phyloP scores from a whole-genome alignment of 164 flowering plant species.

The Echeveria elegans region DNA sequence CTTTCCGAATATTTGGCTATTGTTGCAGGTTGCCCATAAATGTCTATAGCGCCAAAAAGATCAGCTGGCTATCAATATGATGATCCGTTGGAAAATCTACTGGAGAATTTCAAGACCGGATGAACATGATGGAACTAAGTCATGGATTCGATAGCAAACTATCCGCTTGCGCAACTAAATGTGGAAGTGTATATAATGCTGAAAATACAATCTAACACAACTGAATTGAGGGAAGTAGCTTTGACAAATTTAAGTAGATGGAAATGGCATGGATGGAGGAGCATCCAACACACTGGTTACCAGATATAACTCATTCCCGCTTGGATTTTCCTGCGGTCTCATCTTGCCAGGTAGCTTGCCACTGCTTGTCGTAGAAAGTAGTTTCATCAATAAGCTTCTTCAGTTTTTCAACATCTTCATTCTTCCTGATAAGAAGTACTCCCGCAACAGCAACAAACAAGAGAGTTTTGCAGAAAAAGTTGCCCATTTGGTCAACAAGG shows the following conservation, averaged over 20 bases:
- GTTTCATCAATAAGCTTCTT: slow-evolving; percentile 84
- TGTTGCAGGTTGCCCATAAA: background rate
- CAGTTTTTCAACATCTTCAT: slow-evolving; percentile 76
- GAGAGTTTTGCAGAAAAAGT: slow-evolving; percentile 94
- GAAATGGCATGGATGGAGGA: background rate
- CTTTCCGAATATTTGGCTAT: background rate
- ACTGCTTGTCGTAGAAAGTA: slow-evolving; percentile 94
- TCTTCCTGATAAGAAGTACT: slow-evolving; percentile 76
- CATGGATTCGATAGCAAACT: too few species aligned
- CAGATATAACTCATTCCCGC: background rate
- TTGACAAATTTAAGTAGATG: background rate
- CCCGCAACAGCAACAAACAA: slow-evolving; percentile 77
- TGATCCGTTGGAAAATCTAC: too few species aligned
- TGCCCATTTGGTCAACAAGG: slow-evolving; percentile 92
- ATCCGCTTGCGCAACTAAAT: too few species aligned
- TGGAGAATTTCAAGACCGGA: too few species aligned
- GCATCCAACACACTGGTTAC: background rate
- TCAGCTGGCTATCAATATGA: too few species aligned
- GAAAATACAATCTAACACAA: too few species aligned
- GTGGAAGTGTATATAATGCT: too few species aligned
- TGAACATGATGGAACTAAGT: too few species aligned
- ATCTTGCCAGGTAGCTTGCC: slow-evolving; percentile 99
- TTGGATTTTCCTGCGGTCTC: slow-evolving; percentile 31
- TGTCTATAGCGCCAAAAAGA: too few species aligned
- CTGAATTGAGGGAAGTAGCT: too few species aligned